phyloP scores from a whole-genome alignment of 2,329 filamentous ascomycete species.

The Pseudogymnoascus verrucosus region DNA sequence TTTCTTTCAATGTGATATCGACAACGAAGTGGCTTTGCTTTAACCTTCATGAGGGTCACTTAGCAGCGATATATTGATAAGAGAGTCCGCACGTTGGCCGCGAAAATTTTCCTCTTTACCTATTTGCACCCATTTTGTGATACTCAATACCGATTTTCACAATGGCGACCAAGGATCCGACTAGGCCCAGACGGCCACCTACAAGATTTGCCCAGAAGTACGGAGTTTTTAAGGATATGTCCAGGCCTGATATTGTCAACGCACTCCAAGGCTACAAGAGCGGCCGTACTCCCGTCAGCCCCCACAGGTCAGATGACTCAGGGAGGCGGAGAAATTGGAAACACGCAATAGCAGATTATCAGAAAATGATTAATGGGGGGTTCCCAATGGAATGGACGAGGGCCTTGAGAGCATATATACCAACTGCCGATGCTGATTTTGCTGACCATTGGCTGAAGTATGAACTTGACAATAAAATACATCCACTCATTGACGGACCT shows the following conservation, averaged over 20 bases:
- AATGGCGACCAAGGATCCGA: not conserved
- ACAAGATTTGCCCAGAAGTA: not conserved
- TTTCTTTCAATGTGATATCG: not conserved
- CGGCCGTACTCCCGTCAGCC: not conserved
- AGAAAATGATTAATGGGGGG: not conserved
- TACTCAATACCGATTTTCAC: not conserved
- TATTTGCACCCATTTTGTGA: not conserved
- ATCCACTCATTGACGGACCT: not conserved
- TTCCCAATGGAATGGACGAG: not conserved
- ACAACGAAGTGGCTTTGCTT: not conserved
- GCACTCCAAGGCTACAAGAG: not conserved
- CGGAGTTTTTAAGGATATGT: not conserved
- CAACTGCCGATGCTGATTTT: not conserved
- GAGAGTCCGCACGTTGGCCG: not conserved
- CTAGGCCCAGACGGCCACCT: not conserved
- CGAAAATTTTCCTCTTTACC: not conserved
- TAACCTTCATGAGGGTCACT: not conserved
- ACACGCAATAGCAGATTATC: not conserved
- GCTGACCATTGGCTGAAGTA: not conserved
- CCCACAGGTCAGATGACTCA: not conserved
- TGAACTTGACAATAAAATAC: not conserved
- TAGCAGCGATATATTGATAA: not conserved
- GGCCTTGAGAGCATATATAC: not conserved
- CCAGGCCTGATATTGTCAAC: not conserved
- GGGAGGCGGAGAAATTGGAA: not conserved